phyloP scores from a whole-genome alignment of 352 stramenopile genomes.

The Pythium sukuiense region DNA sequence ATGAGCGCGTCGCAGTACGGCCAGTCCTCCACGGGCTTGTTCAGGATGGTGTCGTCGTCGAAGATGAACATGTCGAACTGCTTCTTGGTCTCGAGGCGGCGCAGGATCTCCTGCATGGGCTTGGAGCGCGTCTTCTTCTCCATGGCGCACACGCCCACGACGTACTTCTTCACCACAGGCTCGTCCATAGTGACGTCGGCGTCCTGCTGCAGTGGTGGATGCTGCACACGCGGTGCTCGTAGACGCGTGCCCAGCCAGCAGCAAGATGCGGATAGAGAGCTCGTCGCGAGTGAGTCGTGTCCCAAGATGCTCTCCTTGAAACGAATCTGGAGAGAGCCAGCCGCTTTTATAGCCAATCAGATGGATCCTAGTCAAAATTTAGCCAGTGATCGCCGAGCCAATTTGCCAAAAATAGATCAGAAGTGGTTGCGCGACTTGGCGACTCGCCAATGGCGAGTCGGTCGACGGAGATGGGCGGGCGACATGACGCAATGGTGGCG shows the following conservation, averaged over 20 bases:
- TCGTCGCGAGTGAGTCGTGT: conserved; percentile 11
- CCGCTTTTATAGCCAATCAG: conserved; percentile 23
- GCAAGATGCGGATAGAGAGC: conserved; percentile 1
- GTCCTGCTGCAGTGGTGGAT: neutral
- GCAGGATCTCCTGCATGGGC: conserved; percentile 97
- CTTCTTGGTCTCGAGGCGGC: conserved; percentile 88
- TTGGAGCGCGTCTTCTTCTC: conserved; percentile 98
- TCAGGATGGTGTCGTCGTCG: conserved; percentile 95
- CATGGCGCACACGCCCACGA: conserved; percentile 98
- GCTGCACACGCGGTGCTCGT: neutral
- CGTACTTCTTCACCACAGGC: conserved; percentile 50
- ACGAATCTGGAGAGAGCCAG: conserved; percentile 30
- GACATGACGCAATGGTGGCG: neutral
- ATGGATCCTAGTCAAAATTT: neutral
- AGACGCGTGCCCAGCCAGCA: neutral
- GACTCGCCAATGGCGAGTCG: too few relatives aligned
- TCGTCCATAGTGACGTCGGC: conserved; percentile 22
- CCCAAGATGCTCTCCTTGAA: conserved; percentile 25
- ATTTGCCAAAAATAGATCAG: conserved; percentile 6
- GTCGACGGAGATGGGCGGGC: conserved; percentile 11
- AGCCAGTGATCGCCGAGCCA: conserved; percentile 1
- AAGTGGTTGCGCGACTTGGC: neutral
- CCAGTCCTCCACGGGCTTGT: conserved; percentile 94
- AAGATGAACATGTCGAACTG: conserved; percentile 98
- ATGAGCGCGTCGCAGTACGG: conserved; percentile 97